phyloP scores from a whole-genome alignment of 1,284 basidiomycete genomes.

The Moesziomyces aphidis region DNA sequence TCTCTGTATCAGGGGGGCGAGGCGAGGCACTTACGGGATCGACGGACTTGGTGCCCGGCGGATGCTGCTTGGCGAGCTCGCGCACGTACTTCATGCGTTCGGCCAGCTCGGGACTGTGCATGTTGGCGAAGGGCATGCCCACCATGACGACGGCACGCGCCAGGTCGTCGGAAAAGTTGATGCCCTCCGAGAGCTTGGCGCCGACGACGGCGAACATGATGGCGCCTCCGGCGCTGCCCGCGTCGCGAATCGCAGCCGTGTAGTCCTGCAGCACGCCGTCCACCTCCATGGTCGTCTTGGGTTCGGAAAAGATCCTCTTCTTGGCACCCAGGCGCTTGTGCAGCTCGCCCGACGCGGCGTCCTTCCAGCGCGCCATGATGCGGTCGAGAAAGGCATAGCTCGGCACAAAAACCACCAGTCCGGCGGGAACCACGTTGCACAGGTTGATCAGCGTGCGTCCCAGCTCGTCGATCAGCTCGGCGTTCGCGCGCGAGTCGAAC shows the following conservation, averaged over 20 bases:
- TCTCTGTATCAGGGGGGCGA: neutral
- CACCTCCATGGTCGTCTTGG: slow-evolving; percentile 80
- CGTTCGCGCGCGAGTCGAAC: slow-evolving; percentile 80
- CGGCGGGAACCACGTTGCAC: slow-evolving; percentile 81
- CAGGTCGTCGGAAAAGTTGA: slow-evolving; percentile 88
- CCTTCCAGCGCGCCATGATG: slow-evolving; percentile 78
- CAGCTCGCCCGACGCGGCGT: slow-evolving; percentile 70
- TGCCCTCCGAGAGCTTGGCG: slow-evolving; percentile 94
- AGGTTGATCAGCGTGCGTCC: slow-evolving; percentile 86
- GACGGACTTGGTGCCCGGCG: neutral
- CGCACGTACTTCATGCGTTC: slow-evolving; percentile 79
- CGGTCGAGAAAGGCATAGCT: slow-evolving; percentile 86
- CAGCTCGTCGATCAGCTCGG: slow-evolving; percentile 80
- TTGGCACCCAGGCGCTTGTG: slow-evolving; percentile 76
- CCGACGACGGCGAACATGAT: slow-evolving; percentile 86
- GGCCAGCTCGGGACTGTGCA: slow-evolving; percentile 86
- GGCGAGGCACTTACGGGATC: no score
- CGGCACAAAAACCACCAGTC: slow-evolving; percentile 93
- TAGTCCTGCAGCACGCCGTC: slow-evolving; percentile 84
- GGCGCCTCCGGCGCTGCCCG: slow-evolving; percentile 51
- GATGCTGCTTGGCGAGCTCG: slow-evolving; percentile 22
- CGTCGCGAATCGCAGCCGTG: slow-evolving; percentile 72
- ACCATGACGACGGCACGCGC: slow-evolving; percentile 86
- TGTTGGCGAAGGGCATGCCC: slow-evolving; percentile 93
- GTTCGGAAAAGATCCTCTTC: slow-evolving; percentile 92